Percentiles rank a stretch among this genome's conserved stretches.
phyloP scores from a whole-genome alignment of 2,329 filamentous ascomycete species.

The Acrodontium crateriforme region DNA sequence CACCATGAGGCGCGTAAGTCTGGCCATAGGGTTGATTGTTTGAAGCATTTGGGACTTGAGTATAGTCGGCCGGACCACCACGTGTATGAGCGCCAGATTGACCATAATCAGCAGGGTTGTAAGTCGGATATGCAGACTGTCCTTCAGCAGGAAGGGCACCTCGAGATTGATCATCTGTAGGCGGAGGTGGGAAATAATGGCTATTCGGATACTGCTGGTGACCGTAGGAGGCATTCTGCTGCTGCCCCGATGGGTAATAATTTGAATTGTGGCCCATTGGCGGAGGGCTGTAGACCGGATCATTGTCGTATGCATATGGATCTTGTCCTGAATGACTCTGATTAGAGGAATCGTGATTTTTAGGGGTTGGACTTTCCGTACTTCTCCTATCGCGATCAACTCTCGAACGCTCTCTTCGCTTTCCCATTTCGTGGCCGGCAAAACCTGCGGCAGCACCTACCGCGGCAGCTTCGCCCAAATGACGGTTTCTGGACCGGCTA shows the following conservation, averaged over 20 bases:
- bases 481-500: conserved; percentile 33
- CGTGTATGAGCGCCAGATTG: conserved; percentile 7
- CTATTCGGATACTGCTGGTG: conserved; percentile 27
- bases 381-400: conserved; percentile 22
- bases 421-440: conserved; percentile 41
- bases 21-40: conserved; percentile 15
- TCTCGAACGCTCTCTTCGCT: conserved; percentile 43
- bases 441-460: conserved; percentile 44
- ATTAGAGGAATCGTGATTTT: conserved; percentile 9
- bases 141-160: conserved; percentile 13
- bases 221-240: conserved; percentile 15
- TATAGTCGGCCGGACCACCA: too few relatives aligned
- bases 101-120: conserved; percentile 34
- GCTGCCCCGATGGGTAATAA: conserved; percentile 15
- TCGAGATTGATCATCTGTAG: conserved; percentile 13
- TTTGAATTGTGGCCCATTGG: conserved; percentile 20
- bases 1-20: conserved; percentile 14
- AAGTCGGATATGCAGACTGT: conserved; percentile 18
- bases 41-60: conserved; percentile 3
- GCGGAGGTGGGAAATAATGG: conserved; percentile 38
- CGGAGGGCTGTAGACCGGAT: conserved; percentile 19
- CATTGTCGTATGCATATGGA: conserved; percentile 12
- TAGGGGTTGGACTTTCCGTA: conserved; percentile 2
- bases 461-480: conserved; percentile 41
- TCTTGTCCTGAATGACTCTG: too few relatives aligned